Percentiles rank a stretch among this genome's conserved stretches.
These are phyloP conservation scores for Choiromyces venosus DNA, from an alignment of 495 filamentous ascomycete genomes.

Conservation along the genomic window DNA sequence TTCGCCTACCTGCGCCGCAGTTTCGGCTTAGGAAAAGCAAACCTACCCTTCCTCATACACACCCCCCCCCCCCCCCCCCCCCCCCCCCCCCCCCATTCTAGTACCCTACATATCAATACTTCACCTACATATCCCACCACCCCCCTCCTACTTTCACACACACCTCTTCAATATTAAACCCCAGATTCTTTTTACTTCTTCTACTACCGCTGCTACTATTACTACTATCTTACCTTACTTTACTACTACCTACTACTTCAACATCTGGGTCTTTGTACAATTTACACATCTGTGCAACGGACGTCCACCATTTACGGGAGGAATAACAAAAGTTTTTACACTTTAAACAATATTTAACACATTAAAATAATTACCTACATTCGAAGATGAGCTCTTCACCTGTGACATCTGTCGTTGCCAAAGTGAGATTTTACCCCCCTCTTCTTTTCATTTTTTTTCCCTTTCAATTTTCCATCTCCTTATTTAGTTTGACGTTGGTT, in stretches of 20 bases:
- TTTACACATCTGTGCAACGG: conserved; percentile 1
- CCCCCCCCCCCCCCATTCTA: neutral
- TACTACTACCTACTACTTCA: neutral
- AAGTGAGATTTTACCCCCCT: conserved; percentile 27
- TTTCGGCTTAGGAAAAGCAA: conserved; percentile 34
- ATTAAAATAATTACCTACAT: neutral
- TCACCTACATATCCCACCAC: neutral
- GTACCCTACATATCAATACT: neutral
- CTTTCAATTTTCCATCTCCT: conserved; percentile 18
- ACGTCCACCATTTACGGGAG: neutral
- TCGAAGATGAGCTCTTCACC: conserved; percentile 37
- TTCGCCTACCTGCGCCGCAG: conserved; percentile 12
- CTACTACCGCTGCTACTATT: neutral
- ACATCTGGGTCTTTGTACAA: neutral
- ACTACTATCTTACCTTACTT: neutral
- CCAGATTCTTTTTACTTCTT: conserved; percentile 4
- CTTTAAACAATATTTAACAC: neutral
- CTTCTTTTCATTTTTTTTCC: conserved; percentile 2
- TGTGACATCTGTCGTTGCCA: conserved; percentile 34
- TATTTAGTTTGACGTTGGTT: neutral
- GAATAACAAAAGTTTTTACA: neutral
- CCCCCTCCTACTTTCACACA: no score
- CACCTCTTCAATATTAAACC: neutral
- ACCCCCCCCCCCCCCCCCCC: conserved; percentile 2
- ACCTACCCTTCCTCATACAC: conserved; percentile 11